Percentiles rank a stretch among this genome's conserved stretches.
phyloP scores from a whole-genome alignment of 257 asterid genomes.

The Orobanche coerulescens region DNA sequence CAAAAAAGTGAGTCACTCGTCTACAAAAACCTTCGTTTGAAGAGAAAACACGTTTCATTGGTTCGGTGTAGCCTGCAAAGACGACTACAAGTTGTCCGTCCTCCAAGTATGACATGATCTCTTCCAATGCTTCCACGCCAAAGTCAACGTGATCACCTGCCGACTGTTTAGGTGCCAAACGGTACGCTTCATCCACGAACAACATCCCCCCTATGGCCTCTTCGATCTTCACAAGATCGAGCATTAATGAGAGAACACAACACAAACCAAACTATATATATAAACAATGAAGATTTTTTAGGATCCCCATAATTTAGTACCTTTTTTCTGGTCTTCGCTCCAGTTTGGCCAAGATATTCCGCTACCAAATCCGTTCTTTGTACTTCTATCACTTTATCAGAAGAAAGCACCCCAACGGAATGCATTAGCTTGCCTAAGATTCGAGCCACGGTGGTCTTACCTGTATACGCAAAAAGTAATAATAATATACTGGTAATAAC shows the following conservation, averaged over 20 bases:
- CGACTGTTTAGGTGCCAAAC: conserved; percentile 43
- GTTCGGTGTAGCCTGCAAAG: conserved; percentile 85
- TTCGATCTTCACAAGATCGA: conserved; percentile 43
- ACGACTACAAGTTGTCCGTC: conserved; percentile 68
- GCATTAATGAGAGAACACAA: background rate
- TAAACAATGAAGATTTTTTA: background rate
- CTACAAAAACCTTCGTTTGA: conserved; percentile 82
- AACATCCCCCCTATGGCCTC: conserved; percentile 87
- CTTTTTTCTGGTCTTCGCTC: conserved; percentile 75
- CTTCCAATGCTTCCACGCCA: conserved; percentile 80
- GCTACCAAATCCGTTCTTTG: conserved; percentile 80
- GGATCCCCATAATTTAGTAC: conserved; percentile 19
- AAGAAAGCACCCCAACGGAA: conserved; percentile 63
- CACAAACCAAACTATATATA: background rate
- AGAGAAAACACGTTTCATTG: conserved; percentile 75
- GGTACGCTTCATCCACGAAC: conserved; percentile 81
- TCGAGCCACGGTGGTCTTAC: conserved; percentile 82
- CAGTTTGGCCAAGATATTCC: conserved; percentile 82
- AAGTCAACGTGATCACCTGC: conserved; percentile 42
- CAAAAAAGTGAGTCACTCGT: conserved; percentile 67
- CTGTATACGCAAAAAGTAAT: conserved; percentile 31
- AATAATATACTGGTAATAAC: too few relatives aligned
- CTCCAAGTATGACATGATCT: conserved; percentile 86
- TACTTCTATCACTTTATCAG: conserved; percentile 57
- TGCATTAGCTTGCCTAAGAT: conserved; percentile 68